phyloP scores from a whole-genome alignment of 192 early-diverging fungal genomes.

The Gryganskiella cystojenkinii region DNA sequence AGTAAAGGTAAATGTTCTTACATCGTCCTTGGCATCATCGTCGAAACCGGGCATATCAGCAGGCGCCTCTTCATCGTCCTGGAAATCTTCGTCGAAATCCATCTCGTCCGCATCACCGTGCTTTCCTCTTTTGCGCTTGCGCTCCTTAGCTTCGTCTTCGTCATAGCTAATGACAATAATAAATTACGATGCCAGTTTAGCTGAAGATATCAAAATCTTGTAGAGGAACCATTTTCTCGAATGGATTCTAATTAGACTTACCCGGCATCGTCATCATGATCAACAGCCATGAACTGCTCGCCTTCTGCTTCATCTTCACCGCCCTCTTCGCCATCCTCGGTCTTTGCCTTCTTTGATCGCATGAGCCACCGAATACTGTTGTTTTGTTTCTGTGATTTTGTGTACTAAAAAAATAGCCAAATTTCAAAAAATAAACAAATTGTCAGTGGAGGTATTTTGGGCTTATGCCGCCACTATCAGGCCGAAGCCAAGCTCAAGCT shows the following conservation, averaged over 20 bases:
- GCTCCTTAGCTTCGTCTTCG: slow-evolving; percentile 50
- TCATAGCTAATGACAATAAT: slow-evolving; percentile 13
- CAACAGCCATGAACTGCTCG: slow-evolving; percentile 57
- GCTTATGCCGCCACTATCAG: too few species aligned
- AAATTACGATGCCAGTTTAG: background rate
- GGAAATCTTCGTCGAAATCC: slow-evolving; percentile 84
- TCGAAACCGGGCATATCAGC: slow-evolving; percentile 77
- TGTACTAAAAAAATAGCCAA: slow-evolving; percentile 20
- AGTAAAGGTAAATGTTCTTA: too few species aligned
- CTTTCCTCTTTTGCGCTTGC: slow-evolving; percentile 45
- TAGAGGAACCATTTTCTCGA: background rate
- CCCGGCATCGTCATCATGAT: slow-evolving; percentile 62
- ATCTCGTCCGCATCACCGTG: slow-evolving; percentile 75
- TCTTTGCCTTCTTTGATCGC: slow-evolving; percentile 50
- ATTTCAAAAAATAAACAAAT: too few species aligned
- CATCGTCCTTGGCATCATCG: slow-evolving; percentile 69
- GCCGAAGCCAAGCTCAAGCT: background rate
- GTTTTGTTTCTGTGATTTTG: slow-evolving; percentile 59
- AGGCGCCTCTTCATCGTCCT: slow-evolving; percentile 82
- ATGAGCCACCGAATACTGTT: slow-evolving; percentile 66
- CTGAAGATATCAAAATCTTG: background rate
- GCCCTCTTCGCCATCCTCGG: slow-evolving; percentile 55
- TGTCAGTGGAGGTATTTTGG: too few species aligned
- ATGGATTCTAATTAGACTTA: background rate
- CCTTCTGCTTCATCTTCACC: slow-evolving; percentile 45